These are phyloP conservation scores for Lepiota subincarnata DNA, from an alignment of 768 basidiomycete species.

Conservation along the genomic window DNA sequence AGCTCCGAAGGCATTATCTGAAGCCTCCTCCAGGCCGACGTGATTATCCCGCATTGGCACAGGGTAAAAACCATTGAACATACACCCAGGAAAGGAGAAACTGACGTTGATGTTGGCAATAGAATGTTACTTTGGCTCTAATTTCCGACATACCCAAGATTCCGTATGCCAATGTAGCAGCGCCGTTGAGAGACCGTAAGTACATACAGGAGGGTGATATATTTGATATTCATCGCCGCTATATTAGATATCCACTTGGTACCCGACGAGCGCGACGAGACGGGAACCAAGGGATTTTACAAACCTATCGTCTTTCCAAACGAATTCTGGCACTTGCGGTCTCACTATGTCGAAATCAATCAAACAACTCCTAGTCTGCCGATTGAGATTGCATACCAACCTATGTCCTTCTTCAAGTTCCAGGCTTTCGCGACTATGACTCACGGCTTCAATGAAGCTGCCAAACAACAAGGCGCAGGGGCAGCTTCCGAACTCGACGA, in stretches of 20 bases:
- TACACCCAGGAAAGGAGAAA: not conserved
- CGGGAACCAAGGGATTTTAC: slow-evolving; percentile 67
- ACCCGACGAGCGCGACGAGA: slow-evolving; percentile 54
- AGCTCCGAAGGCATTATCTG: not conserved
- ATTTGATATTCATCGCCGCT: slow-evolving; percentile 6
- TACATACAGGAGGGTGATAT: slow-evolving; percentile 14
- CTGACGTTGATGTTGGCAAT: slow-evolving; percentile 8
- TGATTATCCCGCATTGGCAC: slow-evolving; percentile 84
- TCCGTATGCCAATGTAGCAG: slow-evolving; percentile 50
- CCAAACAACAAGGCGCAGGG: slow-evolving; percentile 64
- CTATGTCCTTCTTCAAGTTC: slow-evolving; percentile 85
- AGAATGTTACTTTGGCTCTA: slow-evolving; percentile 88
- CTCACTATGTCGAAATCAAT: slow-evolving; percentile 83
- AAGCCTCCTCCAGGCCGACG: slow-evolving; percentile 36
- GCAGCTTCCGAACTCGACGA: slow-evolving; percentile 82
- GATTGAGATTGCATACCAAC: slow-evolving; percentile 77
- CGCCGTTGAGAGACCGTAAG: slow-evolving; percentile 61
- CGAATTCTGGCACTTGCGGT: slow-evolving; percentile 90
- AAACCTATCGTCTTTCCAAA: slow-evolving; percentile 90
- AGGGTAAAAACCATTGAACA: slow-evolving; percentile 37
- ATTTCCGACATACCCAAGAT: slow-evolving; percentile 66
- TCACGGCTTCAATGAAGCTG: slow-evolving; percentile 81
- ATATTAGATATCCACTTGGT: slow-evolving; percentile 60
- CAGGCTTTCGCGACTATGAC: slow-evolving; percentile 83
- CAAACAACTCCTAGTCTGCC: slow-evolving; percentile 75